Evolutionary conservation across 176 grass and related monocot species (phyloP), one percentile per base, ranked within the genome.

Genomic region (Oryza rufipogon): DNA sequence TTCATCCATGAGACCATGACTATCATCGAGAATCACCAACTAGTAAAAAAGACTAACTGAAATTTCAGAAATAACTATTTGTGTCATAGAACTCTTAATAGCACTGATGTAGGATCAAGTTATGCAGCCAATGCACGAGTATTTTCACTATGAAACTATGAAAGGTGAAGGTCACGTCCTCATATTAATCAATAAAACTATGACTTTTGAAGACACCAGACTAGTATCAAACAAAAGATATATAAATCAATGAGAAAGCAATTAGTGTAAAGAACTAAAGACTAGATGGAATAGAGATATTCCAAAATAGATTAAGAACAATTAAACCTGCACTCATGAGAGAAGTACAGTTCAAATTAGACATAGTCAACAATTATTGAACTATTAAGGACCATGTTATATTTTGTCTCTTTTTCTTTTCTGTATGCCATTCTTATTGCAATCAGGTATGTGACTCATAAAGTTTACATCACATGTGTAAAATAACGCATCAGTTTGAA

Each of bases 401-500:
- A 74, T 52, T 16, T 54, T 4, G 9, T 75, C 51, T 17, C 46
- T 20, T 75, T 28, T 75, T 34, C 1, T 28, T 75, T 75, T 56
- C 73, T 20, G 26, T 46, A 54, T 32, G 4, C 47, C 30, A 10
- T 33, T 52, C 26, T 73, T 48, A 28, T 73, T 52, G 46, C 46
- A 33, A 75, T 5, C 47, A 48, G 73, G 26, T 14, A 19, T 11
- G 30, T 54, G 0, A 0, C 26, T 34, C 3, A 52, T 19, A 75
- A 15, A 54, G 45, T 20, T 16, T 26, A 54, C 73, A 52, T 54
- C 73, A 75, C 73, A 74, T 52, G 73, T 32, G 16, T 2, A 75
- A 75, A 75, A 75, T 33, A 75, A 54, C 33, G 72, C 73, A 76
- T 12, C 30, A 58, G 14, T 76, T 76, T 60, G 74, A 16, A 60